Conservation (phyloP, 331 rosid species). For the Malus hybrid region DNA sequence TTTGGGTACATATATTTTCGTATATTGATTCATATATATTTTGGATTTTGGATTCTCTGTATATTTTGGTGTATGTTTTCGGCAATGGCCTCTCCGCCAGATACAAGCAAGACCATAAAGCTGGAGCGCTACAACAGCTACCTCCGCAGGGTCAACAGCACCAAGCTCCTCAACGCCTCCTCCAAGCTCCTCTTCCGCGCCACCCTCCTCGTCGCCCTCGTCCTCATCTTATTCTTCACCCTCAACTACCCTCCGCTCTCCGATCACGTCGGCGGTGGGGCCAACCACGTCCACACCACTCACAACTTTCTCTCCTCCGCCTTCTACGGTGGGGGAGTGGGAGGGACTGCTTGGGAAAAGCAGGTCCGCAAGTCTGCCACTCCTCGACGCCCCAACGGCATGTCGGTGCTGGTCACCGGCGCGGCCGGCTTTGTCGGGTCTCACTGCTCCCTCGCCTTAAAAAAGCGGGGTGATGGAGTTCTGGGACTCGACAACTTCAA, state of each 20-base stretch:
- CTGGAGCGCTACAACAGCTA: slow-evolving; percentile 89
- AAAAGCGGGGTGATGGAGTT: slow-evolving; percentile 86
- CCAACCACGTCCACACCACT: slow-evolving; percentile 26
- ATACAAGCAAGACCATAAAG: slow-evolving; percentile 82
- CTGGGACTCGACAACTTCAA: slow-evolving; percentile 85
- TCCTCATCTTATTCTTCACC: slow-evolving; percentile 68
- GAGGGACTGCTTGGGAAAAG: slow-evolving; percentile 80
- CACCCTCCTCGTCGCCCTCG: slow-evolving; percentile 57
- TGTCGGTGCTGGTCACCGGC: slow-evolving; percentile 77
- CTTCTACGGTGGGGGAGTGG: slow-evolving; percentile 39
- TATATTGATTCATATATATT: background rate
- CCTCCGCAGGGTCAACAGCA: slow-evolving; percentile 68
- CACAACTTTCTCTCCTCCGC: slow-evolving; percentile 60
- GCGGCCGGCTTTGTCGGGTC: slow-evolving; percentile 86
- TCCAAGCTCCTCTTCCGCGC: slow-evolving; percentile 90
- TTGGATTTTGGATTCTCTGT: background rate
- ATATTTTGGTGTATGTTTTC: background rate
- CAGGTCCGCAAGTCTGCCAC: slow-evolving; percentile 73
- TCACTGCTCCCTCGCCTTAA: slow-evolving; percentile 72
- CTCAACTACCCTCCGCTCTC: slow-evolving; percentile 70
- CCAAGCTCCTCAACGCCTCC: slow-evolving; percentile 80
- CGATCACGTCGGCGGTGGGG: background rate
- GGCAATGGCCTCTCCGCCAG: slow-evolving; percentile 79
- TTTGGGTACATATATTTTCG: background rate
- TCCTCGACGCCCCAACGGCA: slow-evolving; percentile 62